Conservation (phyloP, 306 rosid species). For the Sindora glabra region DNA sequence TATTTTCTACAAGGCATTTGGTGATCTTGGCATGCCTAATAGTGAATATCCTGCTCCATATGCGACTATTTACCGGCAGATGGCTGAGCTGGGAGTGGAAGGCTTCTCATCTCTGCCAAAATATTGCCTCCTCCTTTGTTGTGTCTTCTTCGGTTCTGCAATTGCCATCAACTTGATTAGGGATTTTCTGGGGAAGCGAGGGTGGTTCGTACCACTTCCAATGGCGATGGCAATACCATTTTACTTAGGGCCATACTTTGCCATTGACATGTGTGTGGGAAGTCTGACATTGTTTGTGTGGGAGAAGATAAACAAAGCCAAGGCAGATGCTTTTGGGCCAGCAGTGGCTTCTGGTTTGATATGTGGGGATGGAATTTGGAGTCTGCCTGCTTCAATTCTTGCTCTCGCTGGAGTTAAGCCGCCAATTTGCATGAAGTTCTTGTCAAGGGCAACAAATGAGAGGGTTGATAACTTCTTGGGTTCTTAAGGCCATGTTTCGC, state of each 20-base stretch:
- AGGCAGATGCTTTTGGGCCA: constrained; percentile 43
- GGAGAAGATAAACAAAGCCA: constrained; percentile 28
- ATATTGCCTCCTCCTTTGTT: constrained; percentile 35
- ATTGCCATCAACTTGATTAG: constrained; percentile 24
- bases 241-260: constrained; percentile 41
- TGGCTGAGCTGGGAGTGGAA: constrained; percentile 35
- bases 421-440: constrained; percentile 50
- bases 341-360: constrained; percentile 58
- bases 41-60: constrained; percentile 36
- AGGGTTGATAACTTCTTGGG: constrained; percentile 27
- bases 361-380: constrained; percentile 53
- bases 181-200: constrained; percentile 31
- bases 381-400: constrained; percentile 42
- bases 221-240: constrained; percentile 56
- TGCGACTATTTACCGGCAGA: constrained; percentile 34
- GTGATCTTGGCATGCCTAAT: constrained; percentile 28
- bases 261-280: constrained; percentile 52
- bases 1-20: constrained; percentile 41
- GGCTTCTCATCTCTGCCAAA: constrained; percentile 35
- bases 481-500: constrained; percentile 14
- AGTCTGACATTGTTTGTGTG: constrained; percentile 35
- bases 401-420: constrained; percentile 45
- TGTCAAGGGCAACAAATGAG: constrained; percentile 32
- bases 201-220: constrained; percentile 41
- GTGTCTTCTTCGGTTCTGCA: constrained; percentile 26